These are phyloP conservation scores for Polygonum maritimum DNA, from an alignment of 148 eudicot genomes.

Conservation along the genomic window DNA sequence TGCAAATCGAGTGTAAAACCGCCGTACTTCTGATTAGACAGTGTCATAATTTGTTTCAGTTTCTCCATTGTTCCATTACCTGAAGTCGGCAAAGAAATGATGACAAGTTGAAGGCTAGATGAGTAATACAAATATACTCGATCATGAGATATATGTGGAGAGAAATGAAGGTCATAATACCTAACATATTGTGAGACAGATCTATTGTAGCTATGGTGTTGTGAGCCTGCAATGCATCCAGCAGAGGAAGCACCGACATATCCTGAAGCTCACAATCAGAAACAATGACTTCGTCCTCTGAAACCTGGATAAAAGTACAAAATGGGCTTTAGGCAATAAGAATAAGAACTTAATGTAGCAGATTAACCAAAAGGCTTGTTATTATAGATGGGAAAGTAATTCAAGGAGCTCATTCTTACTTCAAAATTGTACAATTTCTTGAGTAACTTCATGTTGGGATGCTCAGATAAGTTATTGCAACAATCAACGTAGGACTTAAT, in stretches of 20 bases:
- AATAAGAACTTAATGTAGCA: neutral
- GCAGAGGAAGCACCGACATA: constrained; percentile 62
- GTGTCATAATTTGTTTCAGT: constrained; percentile 52
- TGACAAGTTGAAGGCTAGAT: constrained; percentile 5
- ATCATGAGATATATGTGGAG: neutral
- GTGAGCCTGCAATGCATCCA: constrained; percentile 72
- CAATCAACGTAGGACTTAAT: constrained; percentile 73
- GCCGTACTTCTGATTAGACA: constrained; percentile 72
- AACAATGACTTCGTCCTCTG: constrained; percentile 80
- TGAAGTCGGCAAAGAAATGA: constrained; percentile 23
- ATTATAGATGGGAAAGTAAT: neutral
- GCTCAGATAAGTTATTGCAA: constrained; percentile 55
- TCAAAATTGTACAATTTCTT: constrained; percentile 64
- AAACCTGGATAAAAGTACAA: constrained; percentile 41
- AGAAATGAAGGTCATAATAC: constrained; percentile 20
- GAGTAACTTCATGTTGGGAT: constrained; percentile 68
- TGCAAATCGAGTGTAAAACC: constrained; percentile 81
- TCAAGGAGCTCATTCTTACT: constrained; percentile 28
- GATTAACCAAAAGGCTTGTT: neutral
- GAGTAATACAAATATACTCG: neutral
- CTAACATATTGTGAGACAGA: constrained; percentile 86
- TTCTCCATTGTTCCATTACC: constrained; percentile 86
- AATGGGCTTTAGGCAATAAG: neutral
- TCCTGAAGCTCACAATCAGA: constrained; percentile 81
- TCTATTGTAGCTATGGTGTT: constrained; percentile 61